Evolutionary conservation across 2,329 filamentous ascomycete genomes (phyloP), one percentile per base, ranked within the genome.

Genomic region (Harringtonia lauricola): DNA sequence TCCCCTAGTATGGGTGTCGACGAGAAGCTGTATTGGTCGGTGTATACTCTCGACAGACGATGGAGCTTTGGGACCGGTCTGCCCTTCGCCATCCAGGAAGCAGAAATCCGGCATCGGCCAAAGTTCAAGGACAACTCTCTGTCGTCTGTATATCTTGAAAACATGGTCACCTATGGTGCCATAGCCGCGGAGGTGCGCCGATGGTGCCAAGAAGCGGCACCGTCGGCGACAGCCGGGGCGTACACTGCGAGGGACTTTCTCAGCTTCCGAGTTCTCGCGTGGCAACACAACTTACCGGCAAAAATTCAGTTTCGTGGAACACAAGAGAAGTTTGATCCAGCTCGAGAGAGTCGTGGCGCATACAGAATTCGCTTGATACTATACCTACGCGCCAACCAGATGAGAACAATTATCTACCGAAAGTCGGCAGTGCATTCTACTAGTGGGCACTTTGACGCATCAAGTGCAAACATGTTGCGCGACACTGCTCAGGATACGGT

Each of bases 61-160:
- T 47, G 46, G 46, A 39, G 42, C 24, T 47, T 47, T 22, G 46
- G 42, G 2, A 42, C 42, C 2, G 42, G 46, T 14, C 33, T 47
- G 30, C 46, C 46, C 15, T 47, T 42, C 28, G 33, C 26, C 17
- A 15, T 47, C 2, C 39, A 35, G 14, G 39, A 45, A 10, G n/a
- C 15, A 9, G 36, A 44, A 13, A 31, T 42, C 12, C 33, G 15
- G 12, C 24, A 29, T 19, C 4, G 13, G 9, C 40, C 33, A 15
- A n/a, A 14, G 9, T 36, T 42, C 33, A 4, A 19, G 13, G 22
- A 42, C 15, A 22, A n/a, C 14, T 42, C 40, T 3, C 24, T 42
- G 5, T 42, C 40, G 3, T 28, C 40, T n/a, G n/a, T 22, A 12
- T 36, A 42, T 24, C 24, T 42, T 2, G 22, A 42, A 24, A 31